Percentiles rank a stretch among this genome's conserved stretches.
phyloP scores from a whole-genome alignment of 2,329 filamentous ascomycete species.

The Neospermospora avenae region DNA sequence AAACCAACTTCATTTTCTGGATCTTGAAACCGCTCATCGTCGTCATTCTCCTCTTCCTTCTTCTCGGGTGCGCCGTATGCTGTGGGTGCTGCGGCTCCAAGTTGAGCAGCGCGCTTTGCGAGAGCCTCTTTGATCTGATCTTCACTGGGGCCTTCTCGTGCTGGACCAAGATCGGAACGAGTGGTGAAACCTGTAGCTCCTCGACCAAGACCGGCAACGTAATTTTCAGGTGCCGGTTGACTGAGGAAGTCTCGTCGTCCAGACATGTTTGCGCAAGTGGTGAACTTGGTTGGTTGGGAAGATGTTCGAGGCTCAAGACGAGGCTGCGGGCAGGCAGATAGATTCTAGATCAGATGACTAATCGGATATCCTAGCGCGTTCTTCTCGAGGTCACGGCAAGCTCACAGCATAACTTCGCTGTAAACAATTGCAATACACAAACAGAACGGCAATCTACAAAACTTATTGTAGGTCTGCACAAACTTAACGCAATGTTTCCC shows the following conservation, averaged over 20 bases:
- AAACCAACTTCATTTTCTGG: slow-evolving; percentile 96
- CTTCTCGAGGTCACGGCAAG: not conserved
- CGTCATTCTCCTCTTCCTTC: slow-evolving; percentile 60
- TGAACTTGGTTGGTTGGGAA: not conserved
- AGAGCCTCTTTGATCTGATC: slow-evolving; percentile 98
- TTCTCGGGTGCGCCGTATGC: slow-evolving; percentile 61
- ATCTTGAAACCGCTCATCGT: slow-evolving; percentile 84
- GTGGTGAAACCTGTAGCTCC: slow-evolving; percentile 98
- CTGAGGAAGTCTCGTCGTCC: slow-evolving; percentile 79
- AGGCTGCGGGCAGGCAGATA: not conserved
- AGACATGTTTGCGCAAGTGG: slow-evolving; percentile 28
- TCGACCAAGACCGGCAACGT: slow-evolving; percentile 93
- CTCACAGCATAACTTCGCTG: not conserved
- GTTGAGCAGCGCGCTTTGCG: slow-evolving; percentile 83
- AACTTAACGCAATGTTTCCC: too few relatives aligned
- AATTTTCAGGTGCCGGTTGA: slow-evolving; percentile 81
- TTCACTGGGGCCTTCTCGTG: slow-evolving; percentile 90
- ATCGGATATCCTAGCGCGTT: not conserved
- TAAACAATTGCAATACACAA: not conserved
- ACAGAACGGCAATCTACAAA: too few relatives aligned
- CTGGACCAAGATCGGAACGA: slow-evolving; percentile 91
- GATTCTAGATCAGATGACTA: not conserved
- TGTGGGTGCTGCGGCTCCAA: slow-evolving; percentile 68
- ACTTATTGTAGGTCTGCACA: too few relatives aligned
- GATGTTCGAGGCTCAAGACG: not conserved